Percentiles rank a stretch among this genome's conserved stretches.
phyloP scores from a whole-genome alignment of 1,284 basidiomycete genomes.

The Boletus calvinii region DNA sequence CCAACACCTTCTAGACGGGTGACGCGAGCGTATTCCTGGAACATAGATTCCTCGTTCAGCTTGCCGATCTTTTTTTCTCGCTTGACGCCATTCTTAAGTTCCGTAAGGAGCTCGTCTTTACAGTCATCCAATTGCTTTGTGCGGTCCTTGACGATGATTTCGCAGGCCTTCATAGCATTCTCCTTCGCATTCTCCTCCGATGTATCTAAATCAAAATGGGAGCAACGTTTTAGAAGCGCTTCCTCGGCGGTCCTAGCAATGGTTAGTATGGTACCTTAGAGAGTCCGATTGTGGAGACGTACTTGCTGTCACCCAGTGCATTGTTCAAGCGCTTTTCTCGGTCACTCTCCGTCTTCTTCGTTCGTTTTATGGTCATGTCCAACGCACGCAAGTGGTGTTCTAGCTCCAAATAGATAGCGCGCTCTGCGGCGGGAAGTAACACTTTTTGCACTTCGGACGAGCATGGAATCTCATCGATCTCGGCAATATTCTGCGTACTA shows the following conservation, averaged over 20 bases:
- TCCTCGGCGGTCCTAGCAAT: conserved; percentile 76
- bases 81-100: conserved; percentile 65
- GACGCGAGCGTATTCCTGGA: conserved; percentile 71
- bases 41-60: conserved; percentile 69
- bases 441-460: conserved; percentile 68
- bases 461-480: conserved; percentile 93
- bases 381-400: conserved; percentile 90
- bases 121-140: conserved; percentile 78
- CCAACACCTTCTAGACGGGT: conserved; percentile 69
- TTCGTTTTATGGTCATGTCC: conserved; percentile 84
- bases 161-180: conserved; percentile 86
- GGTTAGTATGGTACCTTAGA: conserved; percentile 9
- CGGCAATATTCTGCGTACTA: conserved; percentile 78
- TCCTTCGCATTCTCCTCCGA: conserved; percentile 46
- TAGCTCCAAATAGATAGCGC: conserved; percentile 94
- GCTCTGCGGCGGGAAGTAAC: conserved; percentile 86
- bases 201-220: conserved; percentile 87
- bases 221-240: conserved; percentile 89
- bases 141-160: conserved; percentile 85
- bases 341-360: conserved; percentile 87
- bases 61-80: conserved; percentile 67
- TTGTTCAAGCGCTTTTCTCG: conserved; percentile 85
- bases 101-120: conserved; percentile 67
- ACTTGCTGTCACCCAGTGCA: conserved; percentile 88
- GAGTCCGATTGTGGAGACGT: conserved; percentile 32